Evolutionary conservation across 1,284 basidiomycete species (phyloP).

Genomic region (Leccinum proliferum): DNA sequence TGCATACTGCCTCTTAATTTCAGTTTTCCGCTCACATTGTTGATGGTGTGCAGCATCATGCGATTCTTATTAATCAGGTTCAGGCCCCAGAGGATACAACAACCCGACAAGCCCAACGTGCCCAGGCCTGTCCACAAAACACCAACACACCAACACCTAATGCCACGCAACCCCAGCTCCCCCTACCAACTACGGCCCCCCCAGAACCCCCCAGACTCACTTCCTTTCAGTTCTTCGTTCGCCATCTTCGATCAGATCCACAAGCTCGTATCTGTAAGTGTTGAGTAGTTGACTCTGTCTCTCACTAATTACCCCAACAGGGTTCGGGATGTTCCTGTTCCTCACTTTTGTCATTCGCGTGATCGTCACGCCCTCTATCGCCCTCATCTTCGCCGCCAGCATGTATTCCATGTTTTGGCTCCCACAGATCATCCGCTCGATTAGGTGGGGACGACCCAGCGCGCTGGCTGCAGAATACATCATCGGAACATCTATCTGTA

Average conservation of each 20-base stretch:
- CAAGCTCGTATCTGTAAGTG: conserved; percentile 64
- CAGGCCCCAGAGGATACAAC: conserved; percentile 71
- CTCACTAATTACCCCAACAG: conserved; percentile 31
- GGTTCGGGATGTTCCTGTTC: conserved; percentile 62
- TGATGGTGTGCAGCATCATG: conserved; percentile 62
- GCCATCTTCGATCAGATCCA: conserved; percentile 61
- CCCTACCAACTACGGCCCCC: conserved; percentile 14
- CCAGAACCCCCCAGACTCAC: conserved; percentile 23
- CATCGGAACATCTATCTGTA: conserved; percentile 69
- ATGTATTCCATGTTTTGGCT: conserved; percentile 78
- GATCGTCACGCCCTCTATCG: conserved; percentile 65
- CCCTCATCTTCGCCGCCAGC: conserved; percentile 48
- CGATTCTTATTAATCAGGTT: conserved; percentile 72
- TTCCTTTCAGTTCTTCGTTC: conserved; percentile 47
- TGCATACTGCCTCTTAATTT: not conserved
- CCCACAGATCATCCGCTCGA: conserved; percentile 77
- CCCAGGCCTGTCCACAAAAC: conserved; percentile 7
- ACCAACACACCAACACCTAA: not conserved
- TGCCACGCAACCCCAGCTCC: conserved; percentile 14
- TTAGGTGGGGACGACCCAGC: conserved; percentile 55
- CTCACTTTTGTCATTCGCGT: conserved; percentile 69
- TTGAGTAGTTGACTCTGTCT: not conserved
- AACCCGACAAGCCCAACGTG: conserved; percentile 19
- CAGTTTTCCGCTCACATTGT: conserved; percentile 1
- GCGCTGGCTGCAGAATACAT: conserved; percentile 42